Conservation (phyloP, 2,329 filamentous ascomycete species). For the Diaporthe velutina region DNA sequence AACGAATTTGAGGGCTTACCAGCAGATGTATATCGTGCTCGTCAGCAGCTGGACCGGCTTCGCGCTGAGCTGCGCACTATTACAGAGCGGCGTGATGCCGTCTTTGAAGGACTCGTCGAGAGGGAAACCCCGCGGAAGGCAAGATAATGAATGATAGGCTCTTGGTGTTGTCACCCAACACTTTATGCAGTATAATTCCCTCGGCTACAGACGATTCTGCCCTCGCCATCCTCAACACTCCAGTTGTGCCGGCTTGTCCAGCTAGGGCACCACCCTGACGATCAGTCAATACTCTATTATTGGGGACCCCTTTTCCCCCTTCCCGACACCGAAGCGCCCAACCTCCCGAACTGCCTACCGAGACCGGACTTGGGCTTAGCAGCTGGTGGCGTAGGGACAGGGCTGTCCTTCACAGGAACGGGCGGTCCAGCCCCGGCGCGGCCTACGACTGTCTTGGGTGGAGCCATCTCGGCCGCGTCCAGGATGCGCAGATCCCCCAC, state of each 20-base stretch:
- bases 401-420: conserved; percentile 64
- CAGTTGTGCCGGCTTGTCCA: conserved; percentile 1
- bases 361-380: conserved; percentile 74
- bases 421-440: conserved; percentile 52
- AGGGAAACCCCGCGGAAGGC: conserved; percentile 67
- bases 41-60: conserved; percentile 76
- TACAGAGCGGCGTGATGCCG: conserved; percentile 74
- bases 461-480: conserved; percentile 51
- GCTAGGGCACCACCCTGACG: background rate
- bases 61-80: conserved; percentile 73
- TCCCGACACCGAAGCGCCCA: conserved; percentile 79
- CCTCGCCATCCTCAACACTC: background rate
- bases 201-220: background rate
- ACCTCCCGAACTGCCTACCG: conserved; percentile 76
- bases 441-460: conserved; percentile 53
- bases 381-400: conserved; percentile 57
- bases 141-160: conserved; percentile 44
- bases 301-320: conserved; percentile 67
- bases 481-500: conserved; percentile 53
- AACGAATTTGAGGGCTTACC: conserved; percentile 79
- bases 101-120: conserved; percentile 81
- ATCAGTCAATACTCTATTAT: conserved; percentile 40
- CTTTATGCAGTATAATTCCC: background rate
- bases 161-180: background rate
- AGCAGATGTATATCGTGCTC: conserved; percentile 76